These are phyloP conservation scores for Annona squamosa DNA, from an alignment of 164 flowering plant species.

Conservation along the genomic window DNA sequence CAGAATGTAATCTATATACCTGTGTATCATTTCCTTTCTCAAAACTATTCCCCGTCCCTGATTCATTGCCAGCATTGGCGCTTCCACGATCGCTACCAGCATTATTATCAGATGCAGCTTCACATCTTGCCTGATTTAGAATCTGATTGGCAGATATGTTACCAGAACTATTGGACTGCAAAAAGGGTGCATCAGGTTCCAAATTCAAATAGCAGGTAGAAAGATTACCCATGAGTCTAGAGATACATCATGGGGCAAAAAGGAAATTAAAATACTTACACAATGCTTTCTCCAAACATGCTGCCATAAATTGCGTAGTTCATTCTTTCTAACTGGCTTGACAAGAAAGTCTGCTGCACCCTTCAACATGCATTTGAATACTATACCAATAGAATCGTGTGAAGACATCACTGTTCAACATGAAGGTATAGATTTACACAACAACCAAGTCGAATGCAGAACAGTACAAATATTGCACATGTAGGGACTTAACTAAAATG, in stretches of 20 bases:
- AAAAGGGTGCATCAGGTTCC: slow-evolving; percentile 3
- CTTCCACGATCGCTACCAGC: slow-evolving; percentile 24
- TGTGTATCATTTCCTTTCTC: slow-evolving; percentile 33
- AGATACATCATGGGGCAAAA: background rate
- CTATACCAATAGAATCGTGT: slow-evolving; percentile 40
- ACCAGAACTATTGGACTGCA: slow-evolving; percentile 18
- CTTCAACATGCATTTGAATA: slow-evolving; percentile 46
- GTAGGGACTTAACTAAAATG: too few relatives aligned
- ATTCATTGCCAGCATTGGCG: slow-evolving; percentile 19
- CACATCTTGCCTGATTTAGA: slow-evolving; percentile 12
- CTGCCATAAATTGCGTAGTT: slow-evolving; percentile 47
- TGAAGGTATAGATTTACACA: background rate
- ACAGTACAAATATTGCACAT: too few relatives aligned
- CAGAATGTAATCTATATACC: slow-evolving; percentile 16
- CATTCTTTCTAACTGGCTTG: slow-evolving; percentile 50
- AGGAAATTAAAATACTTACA: slow-evolving; percentile 19
- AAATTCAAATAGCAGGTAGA: background rate
- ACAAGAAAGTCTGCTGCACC: slow-evolving; percentile 56
- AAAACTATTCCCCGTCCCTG: slow-evolving; percentile 19
- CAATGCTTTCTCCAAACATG: slow-evolving; percentile 51
- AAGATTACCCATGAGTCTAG: background rate
- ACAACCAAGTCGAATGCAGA: background rate
- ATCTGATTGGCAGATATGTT: slow-evolving; percentile 17
- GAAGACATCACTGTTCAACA: slow-evolving; percentile 50
- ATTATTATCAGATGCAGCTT: slow-evolving; percentile 23